Evolutionary conservation across 306 rosid species (phyloP).

Genomic region (Luffa aegyptiaca): DNA sequence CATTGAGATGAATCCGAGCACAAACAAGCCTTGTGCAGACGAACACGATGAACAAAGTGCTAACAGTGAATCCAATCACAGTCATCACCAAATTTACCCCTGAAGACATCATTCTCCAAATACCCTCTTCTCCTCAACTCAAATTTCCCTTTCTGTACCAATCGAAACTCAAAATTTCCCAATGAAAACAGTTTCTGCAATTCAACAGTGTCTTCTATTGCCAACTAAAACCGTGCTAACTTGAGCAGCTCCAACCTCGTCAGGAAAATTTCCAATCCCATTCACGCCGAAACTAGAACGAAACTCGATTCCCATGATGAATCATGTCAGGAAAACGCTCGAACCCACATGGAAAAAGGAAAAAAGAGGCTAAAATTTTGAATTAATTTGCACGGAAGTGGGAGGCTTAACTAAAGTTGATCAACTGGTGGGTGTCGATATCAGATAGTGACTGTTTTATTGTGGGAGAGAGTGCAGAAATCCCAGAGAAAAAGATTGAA

Average conservation of each 20-base stretch:
- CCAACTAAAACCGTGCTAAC: slow-evolving; percentile 2
- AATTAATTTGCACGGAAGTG: background rate
- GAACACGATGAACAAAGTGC: slow-evolving; percentile 87
- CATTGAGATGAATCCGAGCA: slow-evolving; percentile 78
- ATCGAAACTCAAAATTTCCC: slow-evolving; percentile 10
- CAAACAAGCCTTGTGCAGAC: slow-evolving; percentile 84
- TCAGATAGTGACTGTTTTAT: slow-evolving; percentile 11
- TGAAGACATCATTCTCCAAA: slow-evolving; percentile 52
- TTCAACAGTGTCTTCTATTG: background rate
- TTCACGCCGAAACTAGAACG: background rate
- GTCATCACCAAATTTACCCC: slow-evolving; percentile 92
- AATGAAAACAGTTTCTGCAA: slow-evolving; percentile 1
- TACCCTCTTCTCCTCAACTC: background rate
- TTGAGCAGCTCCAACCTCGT: background rate
- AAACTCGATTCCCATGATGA: background rate
- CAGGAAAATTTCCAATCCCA: background rate
- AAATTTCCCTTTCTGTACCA: background rate
- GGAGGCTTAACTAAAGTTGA: background rate
- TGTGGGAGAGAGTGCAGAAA: background rate
- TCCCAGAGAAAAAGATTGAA: background rate
- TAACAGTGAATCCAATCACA: slow-evolving; percentile 87
- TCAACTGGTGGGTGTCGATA: background rate
- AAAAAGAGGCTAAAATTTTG: background rate
- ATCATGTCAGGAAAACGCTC: background rate
- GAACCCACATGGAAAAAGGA: background rate